phyloP scores from a whole-genome alignment of 352 stramenopile species.

The Phytophthora fragariae region DNA sequence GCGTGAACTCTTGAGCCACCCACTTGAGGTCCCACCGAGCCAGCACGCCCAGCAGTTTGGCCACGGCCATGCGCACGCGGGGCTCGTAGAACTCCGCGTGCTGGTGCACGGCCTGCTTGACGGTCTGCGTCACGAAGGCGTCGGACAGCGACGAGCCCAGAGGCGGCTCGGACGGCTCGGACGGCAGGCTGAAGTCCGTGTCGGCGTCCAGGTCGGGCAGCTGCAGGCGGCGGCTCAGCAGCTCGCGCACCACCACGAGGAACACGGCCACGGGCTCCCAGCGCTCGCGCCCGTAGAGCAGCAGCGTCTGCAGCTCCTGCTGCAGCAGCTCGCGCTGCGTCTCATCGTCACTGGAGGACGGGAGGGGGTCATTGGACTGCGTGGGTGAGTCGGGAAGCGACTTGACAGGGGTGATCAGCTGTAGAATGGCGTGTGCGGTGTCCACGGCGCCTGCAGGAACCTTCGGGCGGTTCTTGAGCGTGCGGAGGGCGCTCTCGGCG shows the following conservation, averaged over 20 bases:
- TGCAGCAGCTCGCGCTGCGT: conserved; percentile 50
- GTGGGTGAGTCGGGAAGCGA: too few species aligned
- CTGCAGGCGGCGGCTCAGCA: conserved; percentile 47
- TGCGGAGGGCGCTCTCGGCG: conserved; percentile 74
- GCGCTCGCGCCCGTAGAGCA: conserved; percentile 63
- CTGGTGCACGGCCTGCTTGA: conserved; percentile 50
- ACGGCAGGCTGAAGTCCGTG: conserved; percentile 40
- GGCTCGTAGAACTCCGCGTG: conserved; percentile 90
- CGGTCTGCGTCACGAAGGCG: conserved; percentile 52
- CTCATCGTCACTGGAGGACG: conserved; percentile 8
- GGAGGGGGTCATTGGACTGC: too few species aligned
- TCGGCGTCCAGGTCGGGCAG: conserved; percentile 41
- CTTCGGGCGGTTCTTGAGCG: conserved; percentile 78
- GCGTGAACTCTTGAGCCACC: conserved; percentile 67
- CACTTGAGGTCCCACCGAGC: conserved; percentile 67
- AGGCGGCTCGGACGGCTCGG: neutral
- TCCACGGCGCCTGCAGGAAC: conserved; percentile 49
- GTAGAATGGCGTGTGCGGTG: conserved; percentile 47
- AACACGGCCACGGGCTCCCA: conserved; percentile 84
- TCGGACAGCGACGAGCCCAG: conserved; percentile 49
- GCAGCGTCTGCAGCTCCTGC: conserved; percentile 57
- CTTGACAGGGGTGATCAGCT: conserved; percentile 12
- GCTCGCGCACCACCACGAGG: conserved; percentile 61
- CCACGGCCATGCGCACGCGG: conserved; percentile 82
- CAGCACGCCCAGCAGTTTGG: conserved; percentile 71